Conservation (phyloP, 2,329 filamentous ascomycete species). For the Magnaporthiopsis rhizophila region DNA sequence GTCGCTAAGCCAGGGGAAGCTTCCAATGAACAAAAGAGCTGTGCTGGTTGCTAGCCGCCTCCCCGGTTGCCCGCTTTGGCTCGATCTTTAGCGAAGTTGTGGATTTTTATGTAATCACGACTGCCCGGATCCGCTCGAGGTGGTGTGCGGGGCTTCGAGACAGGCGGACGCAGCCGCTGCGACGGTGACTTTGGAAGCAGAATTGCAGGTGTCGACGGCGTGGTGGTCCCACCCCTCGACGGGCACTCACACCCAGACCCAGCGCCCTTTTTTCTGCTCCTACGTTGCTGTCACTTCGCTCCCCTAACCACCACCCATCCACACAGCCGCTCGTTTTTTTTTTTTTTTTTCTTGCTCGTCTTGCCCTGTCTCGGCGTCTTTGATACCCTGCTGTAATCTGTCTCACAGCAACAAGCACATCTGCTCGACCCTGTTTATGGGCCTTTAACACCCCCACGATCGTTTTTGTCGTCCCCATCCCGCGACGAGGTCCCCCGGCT, state of each 20-base stretch:
- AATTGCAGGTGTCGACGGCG: neutral
- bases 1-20: neutral
- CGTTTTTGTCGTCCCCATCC: neutral
- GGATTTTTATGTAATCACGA: neutral
- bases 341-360: neutral
- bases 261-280: neutral
- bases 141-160: neutral
- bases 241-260: neutral
- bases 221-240: neutral
- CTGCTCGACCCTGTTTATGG: neutral
- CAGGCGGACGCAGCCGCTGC: neutral
- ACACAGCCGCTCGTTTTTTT: neutral
- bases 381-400: neutral
- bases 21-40: neutral
- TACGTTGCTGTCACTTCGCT: neutral
- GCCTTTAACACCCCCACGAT: neutral
- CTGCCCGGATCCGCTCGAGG: neutral
- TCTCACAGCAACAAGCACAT: neutral
- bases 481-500: neutral
- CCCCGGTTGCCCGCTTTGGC: no score
- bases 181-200: neutral
- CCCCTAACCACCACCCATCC: neutral
- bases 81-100: neutral
- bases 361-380: neutral
- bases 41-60: no score